These are phyloP conservation scores for Ogataea glucozyma DNA, from an alignment of 805 yeast species.

Conservation along the genomic window DNA sequence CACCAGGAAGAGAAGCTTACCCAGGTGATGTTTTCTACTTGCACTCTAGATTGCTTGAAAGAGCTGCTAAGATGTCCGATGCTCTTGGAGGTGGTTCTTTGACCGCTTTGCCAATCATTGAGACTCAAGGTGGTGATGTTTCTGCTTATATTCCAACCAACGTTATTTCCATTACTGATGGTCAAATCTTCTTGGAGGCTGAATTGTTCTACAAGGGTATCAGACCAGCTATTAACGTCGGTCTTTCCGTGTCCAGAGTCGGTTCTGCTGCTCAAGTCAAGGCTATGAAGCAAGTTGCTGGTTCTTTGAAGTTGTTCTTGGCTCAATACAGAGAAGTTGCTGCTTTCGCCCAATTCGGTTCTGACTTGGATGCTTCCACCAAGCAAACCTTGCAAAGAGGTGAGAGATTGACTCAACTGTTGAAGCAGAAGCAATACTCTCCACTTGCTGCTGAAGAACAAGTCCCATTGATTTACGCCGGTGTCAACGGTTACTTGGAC, in stretches of 20 bases:
- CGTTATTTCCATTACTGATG: conserved; percentile 96
- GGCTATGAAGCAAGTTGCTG: conserved; percentile 99
- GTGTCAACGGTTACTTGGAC: conserved; percentile 99
- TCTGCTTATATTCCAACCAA: conserved; percentile 97
- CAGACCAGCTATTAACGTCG: conserved; percentile 99
- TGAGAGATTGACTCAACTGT: conserved; percentile 99
- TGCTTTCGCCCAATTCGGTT: conserved; percentile 99
- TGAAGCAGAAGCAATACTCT: conserved; percentile 95
- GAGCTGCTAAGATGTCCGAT: conserved; percentile 97
- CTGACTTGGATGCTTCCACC: conserved; percentile 99
- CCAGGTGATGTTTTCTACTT: conserved; percentile 97
- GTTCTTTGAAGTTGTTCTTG: conserved; percentile 99
- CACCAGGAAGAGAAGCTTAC: conserved; percentile 96
- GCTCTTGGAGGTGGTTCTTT: conserved; percentile 89
- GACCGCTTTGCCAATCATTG: conserved; percentile 95
- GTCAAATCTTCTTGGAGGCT: conserved; percentile 98
- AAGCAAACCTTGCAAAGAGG: conserved; percentile 99
- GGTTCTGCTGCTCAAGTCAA: conserved; percentile 99
- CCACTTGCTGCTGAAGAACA: conserved; percentile 99
- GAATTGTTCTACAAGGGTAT: conserved; percentile 99
- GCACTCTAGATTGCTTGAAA: conserved; percentile 92
- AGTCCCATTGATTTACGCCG: conserved; percentile 98
- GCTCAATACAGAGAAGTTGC: conserved; percentile 99
- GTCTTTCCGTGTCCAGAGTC: conserved; percentile 99
- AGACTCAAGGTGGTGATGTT: conserved; percentile 99